A percentile compares a stretch with the other conserved stretches of the same genome.
These are phyloP conservation scores for Fusarium duplospermum DNA, from an alignment of 2,329 filamentous ascomycete genomes.

Conservation along the genomic window DNA sequence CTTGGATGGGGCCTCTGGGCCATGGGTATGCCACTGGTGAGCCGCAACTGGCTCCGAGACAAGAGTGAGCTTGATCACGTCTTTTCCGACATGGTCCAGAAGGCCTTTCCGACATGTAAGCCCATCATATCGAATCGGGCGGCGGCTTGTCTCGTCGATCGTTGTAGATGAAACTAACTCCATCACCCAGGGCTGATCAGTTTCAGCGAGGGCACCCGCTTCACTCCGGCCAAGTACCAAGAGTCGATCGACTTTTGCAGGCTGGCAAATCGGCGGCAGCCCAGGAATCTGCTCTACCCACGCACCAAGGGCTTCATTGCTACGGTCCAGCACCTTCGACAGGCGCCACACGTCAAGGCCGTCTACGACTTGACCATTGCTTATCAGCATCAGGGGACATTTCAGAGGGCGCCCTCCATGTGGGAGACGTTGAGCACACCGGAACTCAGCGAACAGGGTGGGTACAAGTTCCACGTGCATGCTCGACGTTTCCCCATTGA, in stretches of 20 bases:
- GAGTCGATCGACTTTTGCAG: conserved; percentile 65
- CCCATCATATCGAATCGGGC: neutral
- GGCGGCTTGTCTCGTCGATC: neutral
- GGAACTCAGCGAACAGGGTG: conserved; percentile 51
- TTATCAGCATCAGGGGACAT: conserved; percentile 59
- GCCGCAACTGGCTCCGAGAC: conserved; percentile 68
- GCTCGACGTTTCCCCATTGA: conserved; percentile 60
- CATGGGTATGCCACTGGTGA: conserved; percentile 73
- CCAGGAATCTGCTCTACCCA: conserved; percentile 69
- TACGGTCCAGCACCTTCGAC: conserved; percentile 66
- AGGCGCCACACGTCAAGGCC: conserved; percentile 62
- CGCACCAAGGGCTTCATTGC: conserved; percentile 70
- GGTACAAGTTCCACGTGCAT: conserved; percentile 63
- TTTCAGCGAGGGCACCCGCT: conserved; percentile 73
- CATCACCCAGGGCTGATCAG: conserved; percentile 67
- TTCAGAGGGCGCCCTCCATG: conserved; percentile 61
- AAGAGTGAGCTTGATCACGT: conserved; percentile 66
- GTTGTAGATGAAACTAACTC: conserved; percentile 15
- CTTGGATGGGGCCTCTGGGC: conserved; percentile 74
- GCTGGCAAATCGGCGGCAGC: conserved; percentile 60
- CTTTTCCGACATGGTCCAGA: conserved; percentile 64
- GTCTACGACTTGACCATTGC: conserved; percentile 68
- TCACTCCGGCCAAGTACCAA: conserved; percentile 63
- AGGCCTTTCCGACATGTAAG: conserved; percentile 69
- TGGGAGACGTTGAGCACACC: conserved; percentile 62